Percentiles rank a stretch among this genome's conserved stretches.
These are phyloP conservation scores for Echria macrotheca DNA, from an alignment of 495 filamentous ascomycete genomes.

Conservation along the genomic window DNA sequence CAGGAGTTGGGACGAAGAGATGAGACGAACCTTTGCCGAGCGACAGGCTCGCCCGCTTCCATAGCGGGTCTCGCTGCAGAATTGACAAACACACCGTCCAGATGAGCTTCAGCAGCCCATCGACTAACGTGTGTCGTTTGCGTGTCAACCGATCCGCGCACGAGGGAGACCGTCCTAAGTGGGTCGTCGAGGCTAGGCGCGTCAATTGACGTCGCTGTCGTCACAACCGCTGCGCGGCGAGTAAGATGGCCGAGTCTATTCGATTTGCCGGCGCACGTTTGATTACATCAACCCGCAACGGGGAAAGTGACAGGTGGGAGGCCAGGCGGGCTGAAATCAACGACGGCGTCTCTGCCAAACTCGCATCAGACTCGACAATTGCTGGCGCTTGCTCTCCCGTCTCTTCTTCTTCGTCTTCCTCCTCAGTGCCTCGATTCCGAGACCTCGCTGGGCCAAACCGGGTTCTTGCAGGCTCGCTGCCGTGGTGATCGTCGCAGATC, in stretches of 20 bases:
- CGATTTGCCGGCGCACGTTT: slow-evolving; percentile 7
- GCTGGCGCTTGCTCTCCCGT: background rate
- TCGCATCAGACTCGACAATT: background rate
- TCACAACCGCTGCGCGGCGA: slow-evolving; percentile 5
- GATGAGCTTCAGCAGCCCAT: slow-evolving; percentile 13
- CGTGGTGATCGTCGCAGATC: slow-evolving; percentile 24
- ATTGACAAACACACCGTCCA: slow-evolving; percentile 10
- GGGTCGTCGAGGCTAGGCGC: no score
- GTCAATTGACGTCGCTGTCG: slow-evolving; percentile 5
- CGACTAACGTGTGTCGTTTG: slow-evolving; percentile 15
- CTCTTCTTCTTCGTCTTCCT: background rate
- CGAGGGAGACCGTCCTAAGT: no score
- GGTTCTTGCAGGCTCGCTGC: slow-evolving; percentile 13
- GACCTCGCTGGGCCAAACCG: slow-evolving; percentile 6
- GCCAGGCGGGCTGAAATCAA: background rate
- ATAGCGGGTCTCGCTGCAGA: slow-evolving; percentile 37
- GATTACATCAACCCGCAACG: slow-evolving; percentile 8
- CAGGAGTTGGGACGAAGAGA: background rate
- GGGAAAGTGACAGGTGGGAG: slow-evolving; percentile 9
- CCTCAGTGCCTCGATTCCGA: background rate
- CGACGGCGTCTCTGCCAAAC: background rate
- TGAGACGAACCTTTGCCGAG: slow-evolving; percentile 42
- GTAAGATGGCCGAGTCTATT: slow-evolving; percentile 2
- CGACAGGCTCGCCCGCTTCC: slow-evolving; percentile 46
- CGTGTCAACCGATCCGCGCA: no score